These are phyloP conservation scores for Colletotrichum costaricense DNA, from an alignment of 2,329 filamentous ascomycete species.

Conservation along the genomic window DNA sequence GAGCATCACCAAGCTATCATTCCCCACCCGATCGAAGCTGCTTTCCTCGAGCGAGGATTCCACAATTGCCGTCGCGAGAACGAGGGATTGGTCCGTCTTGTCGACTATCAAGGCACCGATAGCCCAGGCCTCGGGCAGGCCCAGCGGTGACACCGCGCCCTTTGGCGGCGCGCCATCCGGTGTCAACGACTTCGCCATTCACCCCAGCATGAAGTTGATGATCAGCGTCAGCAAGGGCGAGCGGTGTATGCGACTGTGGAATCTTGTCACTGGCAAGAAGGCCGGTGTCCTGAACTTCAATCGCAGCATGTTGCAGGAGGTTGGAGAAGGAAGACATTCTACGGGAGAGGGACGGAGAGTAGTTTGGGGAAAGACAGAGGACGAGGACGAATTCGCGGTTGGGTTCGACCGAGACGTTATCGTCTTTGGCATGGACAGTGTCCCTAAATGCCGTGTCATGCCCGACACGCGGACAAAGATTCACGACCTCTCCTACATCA, in stretches of 20 bases:
- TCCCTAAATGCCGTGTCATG: constrained; percentile 79
- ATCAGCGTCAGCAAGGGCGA: constrained; percentile 92
- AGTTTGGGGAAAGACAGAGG: constrained; percentile 79
- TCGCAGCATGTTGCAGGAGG: constrained; percentile 75
- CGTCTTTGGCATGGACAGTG: constrained; percentile 90
- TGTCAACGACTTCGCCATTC: constrained; percentile 93
- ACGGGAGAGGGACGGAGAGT: constrained; percentile 87
- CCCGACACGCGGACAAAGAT: constrained; percentile 80
- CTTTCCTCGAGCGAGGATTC: constrained; percentile 92
- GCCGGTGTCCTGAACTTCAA: constrained; percentile 91
- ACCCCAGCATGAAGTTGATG: constrained; percentile 97
- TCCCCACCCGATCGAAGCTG: constrained; percentile 88
- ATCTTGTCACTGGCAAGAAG: constrained; percentile 95
- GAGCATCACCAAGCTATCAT: constrained; percentile 81
- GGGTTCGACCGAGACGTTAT: constrained; percentile 87
- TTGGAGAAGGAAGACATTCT: constrained; percentile 80
- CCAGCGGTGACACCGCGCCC: constrained; percentile 89
- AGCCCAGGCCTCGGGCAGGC: constrained; percentile 81
- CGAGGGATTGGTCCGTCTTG: constrained; percentile 89
- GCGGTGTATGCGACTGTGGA: constrained; percentile 93
- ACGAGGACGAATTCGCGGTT: constrained; percentile 87
- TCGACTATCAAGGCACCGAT: constrained; percentile 90
- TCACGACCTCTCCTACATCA: constrained; percentile 82
- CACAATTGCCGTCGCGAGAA: constrained; percentile 87
- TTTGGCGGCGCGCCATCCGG: constrained; percentile 85